Conservation (phyloP, 768 basidiomycete genomes). For the Leccinum sublutescens region DNA sequence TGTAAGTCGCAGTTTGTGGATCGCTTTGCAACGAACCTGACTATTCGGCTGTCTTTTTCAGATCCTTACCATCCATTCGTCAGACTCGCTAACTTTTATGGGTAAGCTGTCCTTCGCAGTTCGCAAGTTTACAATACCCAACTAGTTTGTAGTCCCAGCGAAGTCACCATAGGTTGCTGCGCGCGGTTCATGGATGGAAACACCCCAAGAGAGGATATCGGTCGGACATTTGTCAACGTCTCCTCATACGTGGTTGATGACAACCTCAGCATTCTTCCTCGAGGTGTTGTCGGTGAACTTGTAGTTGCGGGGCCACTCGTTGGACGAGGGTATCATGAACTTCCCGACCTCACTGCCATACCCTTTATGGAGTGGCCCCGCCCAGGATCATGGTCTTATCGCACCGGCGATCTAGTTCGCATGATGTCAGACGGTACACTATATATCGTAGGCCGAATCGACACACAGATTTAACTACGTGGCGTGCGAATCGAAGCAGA, state of each 20-base stretch:
- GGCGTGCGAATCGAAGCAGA: slow-evolving; percentile 56
- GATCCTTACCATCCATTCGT: slow-evolving; percentile 43
- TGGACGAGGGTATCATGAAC: slow-evolving; percentile 49
- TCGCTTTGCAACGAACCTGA: neutral
- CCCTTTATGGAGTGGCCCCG: slow-evolving; percentile 46
- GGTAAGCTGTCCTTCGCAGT: slow-evolving; percentile 23
- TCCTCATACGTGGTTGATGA: slow-evolving; percentile 41
- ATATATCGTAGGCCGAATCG: slow-evolving; percentile 50
- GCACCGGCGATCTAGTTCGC: slow-evolving; percentile 49
- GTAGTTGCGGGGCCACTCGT: slow-evolving; percentile 50
- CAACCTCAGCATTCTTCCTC: slow-evolving; percentile 41
- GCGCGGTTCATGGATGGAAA: slow-evolving; percentile 41
- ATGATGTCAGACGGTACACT: slow-evolving; percentile 50
- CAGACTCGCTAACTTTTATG: slow-evolving; percentile 49
- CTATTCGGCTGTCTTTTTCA: slow-evolving; percentile 1
- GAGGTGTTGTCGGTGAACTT: slow-evolving; percentile 47
- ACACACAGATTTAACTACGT: slow-evolving; percentile 50
- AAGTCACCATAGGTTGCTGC: slow-evolving; percentile 53
- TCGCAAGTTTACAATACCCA: neutral
- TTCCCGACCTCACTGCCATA: slow-evolving; percentile 43
- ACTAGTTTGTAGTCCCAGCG: slow-evolving; percentile 39
- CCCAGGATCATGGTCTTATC: slow-evolving; percentile 42
- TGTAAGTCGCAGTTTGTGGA: slow-evolving; percentile 30
- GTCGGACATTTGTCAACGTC: slow-evolving; percentile 37
- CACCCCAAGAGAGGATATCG: slow-evolving; percentile 44